Evolutionary conservation across 176 grass and related monocot genomes (phyloP), one percentile per base, ranked within the genome.

Genomic region (Tuctoria greenei): DNA sequence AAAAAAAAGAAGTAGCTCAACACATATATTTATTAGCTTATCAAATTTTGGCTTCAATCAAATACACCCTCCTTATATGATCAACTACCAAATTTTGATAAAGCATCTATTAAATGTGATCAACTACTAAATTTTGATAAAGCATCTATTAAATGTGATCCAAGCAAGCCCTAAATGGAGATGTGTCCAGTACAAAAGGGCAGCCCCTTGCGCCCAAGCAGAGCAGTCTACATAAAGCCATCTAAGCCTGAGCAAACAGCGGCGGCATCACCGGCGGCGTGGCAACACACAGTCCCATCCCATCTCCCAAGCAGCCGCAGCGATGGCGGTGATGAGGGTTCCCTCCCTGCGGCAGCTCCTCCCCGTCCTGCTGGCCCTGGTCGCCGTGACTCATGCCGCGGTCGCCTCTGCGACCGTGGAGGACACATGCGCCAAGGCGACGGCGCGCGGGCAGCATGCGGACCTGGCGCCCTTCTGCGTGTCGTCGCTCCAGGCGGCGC

Each of bases 381-480:
- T 23, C 16, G 15, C 21, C 6, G 59, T n/a, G n/a, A n/a, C n/a
- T n/a, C n/a, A n/a, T n/a, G 39, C 31, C 13, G 57, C 66, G 59
- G 8, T 40, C 28, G 47, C 72, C 66, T 41, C 67, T 17, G 25
- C 8, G 9, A 10, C 58, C 26, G 60, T 81, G 54, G 17, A 78
- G 40, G 60, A 66, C 49, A 82, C 74, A 23, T 87, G 85, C 79
- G 41, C 66, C 2, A 77, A 61, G 73, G 85, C 85, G 50, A 82
- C 50, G 66, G 15, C 60, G 49, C 35, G 28, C 18, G 76, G 12
- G 17, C 6, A 8, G 1, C 66, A 5, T 34, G 1, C 1, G 47
- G 79, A 59, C 49, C 85, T 87, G 4, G 15, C 35, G 12, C 4
- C 31, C 42, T 83, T 83, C 74, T 87, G 85, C 79, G 85, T 83